Conservation (phyloP, 1,139 yeast genomes). For the Geotrichum histeridarum region DNA sequence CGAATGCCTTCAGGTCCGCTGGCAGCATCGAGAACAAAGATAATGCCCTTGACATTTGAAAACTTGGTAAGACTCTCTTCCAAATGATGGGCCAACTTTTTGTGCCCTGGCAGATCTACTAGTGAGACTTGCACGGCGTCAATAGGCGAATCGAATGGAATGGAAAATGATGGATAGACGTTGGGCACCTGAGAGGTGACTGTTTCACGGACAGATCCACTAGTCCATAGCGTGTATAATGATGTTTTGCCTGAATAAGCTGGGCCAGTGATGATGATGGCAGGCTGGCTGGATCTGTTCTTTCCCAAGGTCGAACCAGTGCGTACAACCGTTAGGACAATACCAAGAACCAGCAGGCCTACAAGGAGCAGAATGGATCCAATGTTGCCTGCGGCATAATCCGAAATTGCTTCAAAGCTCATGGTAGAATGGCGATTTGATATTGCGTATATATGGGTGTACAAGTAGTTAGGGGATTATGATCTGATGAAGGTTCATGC, state of each 20-base stretch:
- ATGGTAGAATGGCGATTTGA: constrained; percentile 1
- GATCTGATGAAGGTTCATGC: neutral
- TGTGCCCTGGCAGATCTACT: constrained; percentile 83
- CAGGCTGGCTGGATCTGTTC: constrained; percentile 40
- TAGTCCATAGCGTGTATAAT: constrained; percentile 42
- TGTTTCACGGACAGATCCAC: constrained; percentile 34
- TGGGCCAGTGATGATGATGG: constrained; percentile 69
- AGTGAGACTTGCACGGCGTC: constrained; percentile 40
- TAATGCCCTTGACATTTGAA: constrained; percentile 50
- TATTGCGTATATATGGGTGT: neutral
- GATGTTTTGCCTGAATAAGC: constrained; percentile 72
- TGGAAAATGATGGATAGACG: constrained; percentile 33
- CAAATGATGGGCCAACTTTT: constrained; percentile 45
- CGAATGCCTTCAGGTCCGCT: constrained; percentile 31
- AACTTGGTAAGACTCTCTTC: constrained; percentile 22
- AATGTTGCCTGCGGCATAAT: neutral
- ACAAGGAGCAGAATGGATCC: constrained; percentile 7
- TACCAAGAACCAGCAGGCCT: constrained; percentile 9
- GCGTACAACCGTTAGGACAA: constrained; percentile 10
- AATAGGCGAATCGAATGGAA: constrained; percentile 37
- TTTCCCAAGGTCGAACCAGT: constrained; percentile 11
- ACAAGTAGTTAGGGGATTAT: neutral
- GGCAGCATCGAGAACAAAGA: constrained; percentile 56
- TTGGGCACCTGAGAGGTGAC: constrained; percentile 49
- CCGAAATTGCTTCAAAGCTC: constrained; percentile 8